Conservation (phyloP, 2,329 filamentous ascomycete genomes). For the Penicillium sp. region DNA sequence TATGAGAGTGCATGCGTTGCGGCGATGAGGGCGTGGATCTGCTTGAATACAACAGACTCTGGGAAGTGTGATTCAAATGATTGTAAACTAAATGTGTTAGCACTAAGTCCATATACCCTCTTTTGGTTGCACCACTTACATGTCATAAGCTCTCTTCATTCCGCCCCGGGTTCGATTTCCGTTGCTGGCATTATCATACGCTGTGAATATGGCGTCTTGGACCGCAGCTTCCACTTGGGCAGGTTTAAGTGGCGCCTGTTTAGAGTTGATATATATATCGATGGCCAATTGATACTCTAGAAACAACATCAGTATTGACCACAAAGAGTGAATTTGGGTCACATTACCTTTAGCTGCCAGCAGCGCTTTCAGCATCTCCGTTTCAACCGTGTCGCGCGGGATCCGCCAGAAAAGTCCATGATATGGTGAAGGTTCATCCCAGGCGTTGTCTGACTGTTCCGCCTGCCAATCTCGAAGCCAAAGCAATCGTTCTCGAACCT, state of each 20-base stretch:
- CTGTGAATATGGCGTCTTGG: constrained; percentile 51
- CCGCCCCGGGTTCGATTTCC: constrained; percentile 62
- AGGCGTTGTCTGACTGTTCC: constrained; percentile 16
- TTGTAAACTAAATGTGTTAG: constrained; percentile 35
- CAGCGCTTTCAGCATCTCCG: constrained; percentile 57
- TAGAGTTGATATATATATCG: constrained; percentile 39
- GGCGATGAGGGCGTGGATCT: constrained; percentile 54
- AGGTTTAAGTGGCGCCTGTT: constrained; percentile 38
- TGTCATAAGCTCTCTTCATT: constrained; percentile 60
- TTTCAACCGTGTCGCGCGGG: constrained; percentile 50
- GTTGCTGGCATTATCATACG: constrained; percentile 65
- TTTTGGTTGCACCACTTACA: constrained; percentile 39
- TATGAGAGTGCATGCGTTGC: constrained; percentile 65
- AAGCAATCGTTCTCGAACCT: constrained; percentile 51
- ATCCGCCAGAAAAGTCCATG: constrained; percentile 52
- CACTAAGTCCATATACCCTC: background rate
- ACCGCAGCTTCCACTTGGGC: constrained; percentile 53
- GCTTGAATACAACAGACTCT: constrained; percentile 39
- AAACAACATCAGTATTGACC: constrained; percentile 13
- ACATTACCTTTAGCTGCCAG: constrained; percentile 46
- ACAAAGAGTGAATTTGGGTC: background rate
- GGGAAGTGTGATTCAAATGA: constrained; percentile 45
- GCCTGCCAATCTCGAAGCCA: constrained; percentile 62
- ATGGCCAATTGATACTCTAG: constrained; percentile 44
- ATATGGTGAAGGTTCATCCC: constrained; percentile 33